Conservation (phyloP, 179 eudicot species). For the Gypsophila paniculata region DNA sequence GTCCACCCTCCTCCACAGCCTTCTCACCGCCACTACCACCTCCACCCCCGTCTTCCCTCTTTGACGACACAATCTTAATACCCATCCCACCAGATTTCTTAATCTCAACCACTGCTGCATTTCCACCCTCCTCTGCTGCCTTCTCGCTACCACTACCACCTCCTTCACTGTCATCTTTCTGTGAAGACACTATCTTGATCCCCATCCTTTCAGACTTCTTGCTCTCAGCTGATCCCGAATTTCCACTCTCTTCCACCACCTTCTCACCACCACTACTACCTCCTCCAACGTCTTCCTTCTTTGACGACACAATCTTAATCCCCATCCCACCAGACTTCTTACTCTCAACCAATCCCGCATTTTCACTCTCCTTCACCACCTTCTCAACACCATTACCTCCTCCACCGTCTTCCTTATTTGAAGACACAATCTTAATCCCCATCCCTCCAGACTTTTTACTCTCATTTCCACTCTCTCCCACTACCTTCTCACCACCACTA, state of each 20-base stretch:
- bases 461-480: neutral
- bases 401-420: neutral
- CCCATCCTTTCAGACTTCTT: slow-evolving; percentile 27
- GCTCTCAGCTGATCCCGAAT: neutral
- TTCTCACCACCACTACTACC: slow-evolving; percentile 8
- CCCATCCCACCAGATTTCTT: slow-evolving; percentile 4
- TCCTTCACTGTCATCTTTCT: neutral
- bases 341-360: neutral
- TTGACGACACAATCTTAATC: slow-evolving; percentile 6
- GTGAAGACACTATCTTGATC: neutral
- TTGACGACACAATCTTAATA: slow-evolving; percentile 23
- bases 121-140: neutral
- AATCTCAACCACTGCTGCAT: neutral
- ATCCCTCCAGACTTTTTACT: slow-evolving; percentile 23
- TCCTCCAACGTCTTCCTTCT: neutral
- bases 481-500: neutral
- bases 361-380: slow-evolving; percentile 5
- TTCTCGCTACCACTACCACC: slow-evolving; percentile 1
- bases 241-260: neutral
- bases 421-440: slow-evolving; percentile 14
- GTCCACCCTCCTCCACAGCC: neutral
- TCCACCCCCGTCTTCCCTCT: neutral
- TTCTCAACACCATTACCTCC: neutral
- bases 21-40: slow-evolving; percentile 8
- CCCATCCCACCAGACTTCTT: slow-evolving; percentile 5